Evolutionary conservation across 495 filamentous ascomycete genomes (phyloP).

Genomic region (Durotheca rogersii): DNA sequence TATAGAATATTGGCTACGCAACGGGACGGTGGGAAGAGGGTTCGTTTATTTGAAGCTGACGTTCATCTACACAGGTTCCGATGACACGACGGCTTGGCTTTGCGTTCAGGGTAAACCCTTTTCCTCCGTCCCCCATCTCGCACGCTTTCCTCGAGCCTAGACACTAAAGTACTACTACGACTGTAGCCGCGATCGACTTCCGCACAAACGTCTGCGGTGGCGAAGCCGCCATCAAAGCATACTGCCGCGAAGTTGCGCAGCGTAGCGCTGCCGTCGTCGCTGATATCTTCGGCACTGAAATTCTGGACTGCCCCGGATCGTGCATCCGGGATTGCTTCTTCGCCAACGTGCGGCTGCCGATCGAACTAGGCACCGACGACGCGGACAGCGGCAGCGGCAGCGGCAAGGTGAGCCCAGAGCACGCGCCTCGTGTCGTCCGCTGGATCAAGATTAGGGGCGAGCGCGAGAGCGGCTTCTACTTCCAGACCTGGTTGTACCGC

Average conservation of each 20-base stretch:
- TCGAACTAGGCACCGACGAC: constrained; percentile 40
- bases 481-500: constrained; percentile 54
- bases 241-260: constrained; percentile 56
- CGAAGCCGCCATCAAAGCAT: constrained; percentile 63
- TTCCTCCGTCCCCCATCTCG: background rate
- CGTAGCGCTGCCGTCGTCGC: constrained; percentile 58
- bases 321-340: constrained; percentile 48
- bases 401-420: constrained; percentile 15
- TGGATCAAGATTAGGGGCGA: constrained; percentile 26
- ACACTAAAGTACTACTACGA: background rate
- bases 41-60: background rate
- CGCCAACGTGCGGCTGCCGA: constrained; percentile 67
- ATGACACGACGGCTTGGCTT: constrained; percentile 23
- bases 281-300: constrained; percentile 61
- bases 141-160: background rate
- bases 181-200: constrained; percentile 63
- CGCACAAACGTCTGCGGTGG: constrained; percentile 66
- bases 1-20: too few species aligned
- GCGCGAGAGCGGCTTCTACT: constrained; percentile 24
- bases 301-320: constrained; percentile 55
- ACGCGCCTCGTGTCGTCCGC: constrained; percentile 8
- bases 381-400: constrained; percentile 14
- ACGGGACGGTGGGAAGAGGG: too few species aligned
- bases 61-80: constrained; percentile 7
- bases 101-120: constrained; percentile 19